A percentile compares a stretch with the other conserved stretches of the same genome.
phyloP scores from a whole-genome alignment of 768 basidiomycete species.

The Rhodotorula paludigena region DNA sequence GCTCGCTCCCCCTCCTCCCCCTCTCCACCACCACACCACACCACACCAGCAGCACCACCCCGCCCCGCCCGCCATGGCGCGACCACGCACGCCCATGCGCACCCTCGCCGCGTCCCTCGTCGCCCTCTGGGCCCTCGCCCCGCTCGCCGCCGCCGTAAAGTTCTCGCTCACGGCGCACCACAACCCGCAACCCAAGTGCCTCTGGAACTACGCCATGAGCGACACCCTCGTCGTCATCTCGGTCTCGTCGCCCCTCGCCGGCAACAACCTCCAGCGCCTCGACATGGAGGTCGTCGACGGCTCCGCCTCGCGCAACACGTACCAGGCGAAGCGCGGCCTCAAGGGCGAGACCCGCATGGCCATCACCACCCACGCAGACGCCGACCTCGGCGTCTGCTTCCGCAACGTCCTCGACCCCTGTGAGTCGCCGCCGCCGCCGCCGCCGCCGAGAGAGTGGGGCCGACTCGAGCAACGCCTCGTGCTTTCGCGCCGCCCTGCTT shows the following conservation, averaged over 20 bases:
- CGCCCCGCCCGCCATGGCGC: neutral
- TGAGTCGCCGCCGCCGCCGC: too few species aligned
- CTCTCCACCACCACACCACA: too few species aligned
- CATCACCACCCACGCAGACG: conserved; percentile 85
- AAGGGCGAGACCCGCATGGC: conserved; percentile 88
- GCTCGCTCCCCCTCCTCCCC: too few species aligned
- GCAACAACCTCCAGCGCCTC: conserved; percentile 53
- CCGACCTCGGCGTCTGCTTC: conserved; percentile 93
- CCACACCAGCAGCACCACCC: neutral
- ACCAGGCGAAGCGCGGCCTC: conserved; percentile 80
- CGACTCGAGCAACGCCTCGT: too few species aligned
- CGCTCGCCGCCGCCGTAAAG: conserved; percentile 64
- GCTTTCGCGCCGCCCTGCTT: too few species aligned
- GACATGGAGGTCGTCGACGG: conserved; percentile 95
- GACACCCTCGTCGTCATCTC: conserved; percentile 92
- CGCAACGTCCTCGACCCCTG: conserved; percentile 71
- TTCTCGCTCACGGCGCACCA: conserved; percentile 69
- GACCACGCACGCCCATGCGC: too few species aligned
- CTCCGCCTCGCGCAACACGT: conserved; percentile 74
- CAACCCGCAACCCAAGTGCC: conserved; percentile 74
- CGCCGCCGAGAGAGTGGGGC: too few species aligned
- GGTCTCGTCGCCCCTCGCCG: conserved; percentile 66
- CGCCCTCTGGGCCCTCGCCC: neutral
- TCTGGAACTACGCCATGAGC: conserved; percentile 87
- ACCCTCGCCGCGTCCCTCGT: neutral